These are phyloP conservation scores for Neurospora sp. DNA, from an alignment of 495 filamentous ascomycete genomes.

Conservation along the genomic window DNA sequence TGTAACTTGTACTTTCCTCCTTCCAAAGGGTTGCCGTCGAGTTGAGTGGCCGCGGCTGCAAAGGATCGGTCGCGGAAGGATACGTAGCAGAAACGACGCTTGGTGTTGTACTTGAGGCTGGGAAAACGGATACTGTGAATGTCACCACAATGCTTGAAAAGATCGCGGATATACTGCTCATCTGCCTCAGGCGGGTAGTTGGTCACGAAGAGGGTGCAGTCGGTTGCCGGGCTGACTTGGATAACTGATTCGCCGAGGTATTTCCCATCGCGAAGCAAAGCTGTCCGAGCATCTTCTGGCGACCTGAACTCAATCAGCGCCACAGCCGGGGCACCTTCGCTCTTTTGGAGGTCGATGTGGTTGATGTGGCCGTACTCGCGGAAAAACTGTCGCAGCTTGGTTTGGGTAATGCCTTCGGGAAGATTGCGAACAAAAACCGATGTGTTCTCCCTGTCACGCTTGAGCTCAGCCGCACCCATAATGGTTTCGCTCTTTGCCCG, in stretches of 20 bases:
- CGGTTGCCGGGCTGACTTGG: conserved; percentile 58
- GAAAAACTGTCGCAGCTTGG: conserved; percentile 77
- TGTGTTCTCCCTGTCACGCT: conserved; percentile 82
- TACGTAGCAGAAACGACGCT: conserved; percentile 88
- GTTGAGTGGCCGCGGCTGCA: conserved; percentile 54
- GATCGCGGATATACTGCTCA: conserved; percentile 63
- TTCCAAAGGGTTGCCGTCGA: conserved; percentile 60
- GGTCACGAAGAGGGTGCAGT: conserved; percentile 75
- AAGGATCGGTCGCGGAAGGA: conserved; percentile 61
- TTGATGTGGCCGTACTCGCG: conserved; percentile 79
- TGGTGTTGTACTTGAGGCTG: conserved; percentile 76
- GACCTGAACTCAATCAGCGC: conserved; percentile 79
- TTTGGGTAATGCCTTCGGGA: conserved; percentile 56
- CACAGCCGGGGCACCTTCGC: conserved; percentile 48
- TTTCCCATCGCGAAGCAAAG: conserved; percentile 72
- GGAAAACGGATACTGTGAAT: conserved; percentile 83
- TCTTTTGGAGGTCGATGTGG: conserved; percentile 51
- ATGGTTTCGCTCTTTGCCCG: conserved; percentile 43
- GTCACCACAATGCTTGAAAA: conserved; percentile 70
- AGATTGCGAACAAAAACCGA: conserved; percentile 72
- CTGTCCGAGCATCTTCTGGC: conserved; percentile 67
- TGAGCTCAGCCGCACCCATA: conserved; percentile 32
- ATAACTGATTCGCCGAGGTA: conserved; percentile 60
- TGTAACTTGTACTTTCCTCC: conserved; percentile 51
- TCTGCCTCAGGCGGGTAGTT: conserved; percentile 85